These are phyloP conservation scores for Cladophialophora exuberans DNA, from an alignment of 2,329 filamentous ascomycete genomes.

Conservation along the genomic window DNA sequence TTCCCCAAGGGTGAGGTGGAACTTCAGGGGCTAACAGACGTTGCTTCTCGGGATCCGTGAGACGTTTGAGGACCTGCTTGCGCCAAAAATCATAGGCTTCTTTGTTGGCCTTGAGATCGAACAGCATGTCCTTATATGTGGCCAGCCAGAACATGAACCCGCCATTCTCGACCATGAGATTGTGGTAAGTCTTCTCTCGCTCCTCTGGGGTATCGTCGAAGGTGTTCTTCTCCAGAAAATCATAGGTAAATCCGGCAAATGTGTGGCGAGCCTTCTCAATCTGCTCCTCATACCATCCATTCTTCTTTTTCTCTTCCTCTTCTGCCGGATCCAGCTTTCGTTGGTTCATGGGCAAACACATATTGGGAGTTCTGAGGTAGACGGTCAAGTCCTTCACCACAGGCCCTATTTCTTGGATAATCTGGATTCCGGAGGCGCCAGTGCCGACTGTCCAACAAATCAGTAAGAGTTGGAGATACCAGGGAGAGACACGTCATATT, in stretches of 20 bases:
- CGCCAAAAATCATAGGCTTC: constrained; percentile 61
- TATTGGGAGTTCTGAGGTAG: constrained; percentile 68
- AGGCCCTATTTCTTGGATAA: constrained; percentile 33
- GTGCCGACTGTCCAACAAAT: no score
- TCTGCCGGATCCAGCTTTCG: constrained; percentile 53
- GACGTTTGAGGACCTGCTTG: constrained; percentile 54
- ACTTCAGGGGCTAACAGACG: constrained; percentile 58
- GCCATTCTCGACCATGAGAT: constrained; percentile 51
- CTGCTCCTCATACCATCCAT: constrained; percentile 51
- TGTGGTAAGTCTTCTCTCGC: constrained; percentile 55
- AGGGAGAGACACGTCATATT: no score
- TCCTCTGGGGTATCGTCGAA: constrained; percentile 58
- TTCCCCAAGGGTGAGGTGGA: constrained; percentile 59
- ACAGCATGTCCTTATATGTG: constrained; percentile 58
- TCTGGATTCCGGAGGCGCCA: constrained; percentile 55
- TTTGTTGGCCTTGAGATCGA: constrained; percentile 54
- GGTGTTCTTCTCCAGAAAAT: constrained; percentile 58
- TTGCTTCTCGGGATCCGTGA: constrained; percentile 53
- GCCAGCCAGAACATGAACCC: constrained; percentile 61
- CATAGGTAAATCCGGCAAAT: constrained; percentile 65
- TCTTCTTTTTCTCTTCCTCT: constrained; percentile 58
- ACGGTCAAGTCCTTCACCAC: constrained; percentile 37
- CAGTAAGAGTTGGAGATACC: no score
- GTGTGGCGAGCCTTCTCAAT: constrained; percentile 58
- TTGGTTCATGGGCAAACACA: constrained; percentile 61